Percentiles rank a stretch among this genome's conserved stretches.
phyloP scores from a whole-genome alignment of 495 filamentous ascomycete genomes.

The Penicillium diatomitis region DNA sequence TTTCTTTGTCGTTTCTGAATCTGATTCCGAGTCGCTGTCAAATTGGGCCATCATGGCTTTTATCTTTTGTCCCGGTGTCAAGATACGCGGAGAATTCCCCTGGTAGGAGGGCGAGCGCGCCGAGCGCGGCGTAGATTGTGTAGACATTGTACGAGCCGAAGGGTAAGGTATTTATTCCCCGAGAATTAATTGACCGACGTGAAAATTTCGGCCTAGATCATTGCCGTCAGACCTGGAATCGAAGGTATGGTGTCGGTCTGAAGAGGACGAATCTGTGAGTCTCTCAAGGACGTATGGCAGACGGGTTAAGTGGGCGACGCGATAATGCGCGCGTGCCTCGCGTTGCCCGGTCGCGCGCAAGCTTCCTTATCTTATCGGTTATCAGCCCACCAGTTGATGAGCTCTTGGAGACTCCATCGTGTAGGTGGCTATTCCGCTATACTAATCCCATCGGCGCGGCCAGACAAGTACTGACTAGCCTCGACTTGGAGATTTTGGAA shows the following conservation, averaged over 20 bases:
- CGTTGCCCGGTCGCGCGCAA: conserved; percentile 15
- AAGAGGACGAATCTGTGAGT: conserved; percentile 3
- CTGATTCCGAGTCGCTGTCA: conserved; percentile 48
- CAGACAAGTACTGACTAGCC: no score
- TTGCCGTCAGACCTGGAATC: not conserved
- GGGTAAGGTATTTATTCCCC: not conserved
- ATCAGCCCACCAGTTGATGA: no score
- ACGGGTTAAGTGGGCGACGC: conserved; percentile 4
- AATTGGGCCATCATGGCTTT: conserved; percentile 58
- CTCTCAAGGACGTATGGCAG: conserved; percentile 17
- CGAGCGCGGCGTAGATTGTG: conserved; percentile 35
- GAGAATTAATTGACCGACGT: not conserved
- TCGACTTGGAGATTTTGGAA: no score
- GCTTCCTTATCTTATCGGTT: conserved; percentile 14
- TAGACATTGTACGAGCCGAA: conserved; percentile 22
- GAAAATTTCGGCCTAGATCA: not conserved
- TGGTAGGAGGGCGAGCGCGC: conserved; percentile 30
- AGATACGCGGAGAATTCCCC: conserved; percentile 27
- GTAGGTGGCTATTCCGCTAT: no score
- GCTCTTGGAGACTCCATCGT: no score
- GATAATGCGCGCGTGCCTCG: conserved; percentile 18
- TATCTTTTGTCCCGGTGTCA: conserved; percentile 64
- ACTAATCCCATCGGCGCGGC: no score
- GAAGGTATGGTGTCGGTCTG: not conserved
- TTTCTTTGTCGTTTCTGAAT: conserved; percentile 18